Evolutionary conservation across 129 eudicot genomes (phyloP), one percentile per base, ranked within the genome.

Genomic region (Heracleum sosnowskyi): DNA sequence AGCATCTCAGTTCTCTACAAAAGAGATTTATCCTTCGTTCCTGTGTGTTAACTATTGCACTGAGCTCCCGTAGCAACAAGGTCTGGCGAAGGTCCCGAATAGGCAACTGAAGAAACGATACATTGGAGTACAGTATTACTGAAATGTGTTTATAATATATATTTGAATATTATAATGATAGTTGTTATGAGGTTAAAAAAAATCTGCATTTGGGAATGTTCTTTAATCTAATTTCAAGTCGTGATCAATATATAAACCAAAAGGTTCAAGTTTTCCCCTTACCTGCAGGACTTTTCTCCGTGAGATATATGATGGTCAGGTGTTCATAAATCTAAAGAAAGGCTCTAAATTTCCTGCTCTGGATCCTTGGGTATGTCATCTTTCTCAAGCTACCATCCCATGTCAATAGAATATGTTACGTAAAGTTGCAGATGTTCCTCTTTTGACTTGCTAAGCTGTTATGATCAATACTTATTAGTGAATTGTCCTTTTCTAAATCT

Each of bases 281-380:
- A 53, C 62, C 82, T 73, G 72, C 89, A 94, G 98, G 90, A 86
- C 84, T 69, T 95, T 95, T 85, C 87, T 95, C 46, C 94, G 96
- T 33, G 97, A 91, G 85, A 86, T 95, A 69, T 95, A 95, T 80
- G 97, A 91, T 80, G 98, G 98, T 4, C 96, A 91, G 71, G 55
- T 95, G 84, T 88, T 91, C 63, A 60, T 95, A 80, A 91, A 87
- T 86, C 85, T 95, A 80, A 95, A 84, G 78, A 95, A 95, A 77
- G 98, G 97, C 64, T 83, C 82, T 76, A 84, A 88, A 75, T 85
- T 95, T 74, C 98, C 98, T 46, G 96, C 96, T 57, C 92, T 91
- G 97, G 98, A 95, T 90, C 97, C 93, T 40, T 95, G 98, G 98
- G 98, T 95, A 86, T 55, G 66, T 76, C 78, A 73, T 78, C 74